Conservation (phyloP, 108 stramenopile genomes). For the Pseudonitzschia delicatissima region DNA sequence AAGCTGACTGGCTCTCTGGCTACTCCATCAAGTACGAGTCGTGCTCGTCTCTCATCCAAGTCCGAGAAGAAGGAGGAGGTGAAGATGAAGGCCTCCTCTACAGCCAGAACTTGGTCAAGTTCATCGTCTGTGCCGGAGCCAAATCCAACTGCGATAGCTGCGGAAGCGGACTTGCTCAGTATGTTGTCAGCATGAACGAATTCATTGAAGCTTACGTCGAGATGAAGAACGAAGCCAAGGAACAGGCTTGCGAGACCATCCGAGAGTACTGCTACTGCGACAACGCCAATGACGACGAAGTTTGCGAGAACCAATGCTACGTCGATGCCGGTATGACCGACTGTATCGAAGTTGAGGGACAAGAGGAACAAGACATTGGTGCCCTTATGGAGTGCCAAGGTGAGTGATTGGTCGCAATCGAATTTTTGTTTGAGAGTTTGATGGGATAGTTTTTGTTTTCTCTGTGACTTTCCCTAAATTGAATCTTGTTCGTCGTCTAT, state of each 20-base stretch:
- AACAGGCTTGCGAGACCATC: conserved; percentile 64
- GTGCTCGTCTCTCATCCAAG: conserved; percentile 42
- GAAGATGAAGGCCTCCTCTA: conserved; percentile 45
- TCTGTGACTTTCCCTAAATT: neutral
- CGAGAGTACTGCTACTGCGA: conserved; percentile 79
- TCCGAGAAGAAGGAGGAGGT: conserved; percentile 32
- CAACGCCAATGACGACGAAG: conserved; percentile 58
- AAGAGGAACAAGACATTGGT: conserved; percentile 46
- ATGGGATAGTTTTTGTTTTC: neutral
- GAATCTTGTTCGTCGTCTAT: conserved; percentile 14
- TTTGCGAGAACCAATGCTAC: conserved; percentile 53
- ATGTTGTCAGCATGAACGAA: conserved; percentile 69
- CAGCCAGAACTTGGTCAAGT: conserved; percentile 69
- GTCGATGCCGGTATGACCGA: conserved; percentile 41
- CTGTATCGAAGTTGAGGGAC: conserved; percentile 44
- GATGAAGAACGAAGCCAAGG: conserved; percentile 39
- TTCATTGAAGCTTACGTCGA: conserved; percentile 71
- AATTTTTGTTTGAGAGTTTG: neutral
- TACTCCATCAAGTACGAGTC: conserved; percentile 73
- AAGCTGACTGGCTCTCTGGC: conserved; percentile 53
- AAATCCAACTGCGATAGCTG: conserved; percentile 35
- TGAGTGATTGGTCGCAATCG: conserved; percentile 11
- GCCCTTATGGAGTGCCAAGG: conserved; percentile 55
- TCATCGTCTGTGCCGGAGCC: conserved; percentile 61
- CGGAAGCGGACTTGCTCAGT: conserved; percentile 52